Percentiles rank a stretch among this genome's conserved stretches.
phyloP scores from a whole-genome alignment of 768 basidiomycete genomes.

The Cantharellus cinnabarinus region DNA sequence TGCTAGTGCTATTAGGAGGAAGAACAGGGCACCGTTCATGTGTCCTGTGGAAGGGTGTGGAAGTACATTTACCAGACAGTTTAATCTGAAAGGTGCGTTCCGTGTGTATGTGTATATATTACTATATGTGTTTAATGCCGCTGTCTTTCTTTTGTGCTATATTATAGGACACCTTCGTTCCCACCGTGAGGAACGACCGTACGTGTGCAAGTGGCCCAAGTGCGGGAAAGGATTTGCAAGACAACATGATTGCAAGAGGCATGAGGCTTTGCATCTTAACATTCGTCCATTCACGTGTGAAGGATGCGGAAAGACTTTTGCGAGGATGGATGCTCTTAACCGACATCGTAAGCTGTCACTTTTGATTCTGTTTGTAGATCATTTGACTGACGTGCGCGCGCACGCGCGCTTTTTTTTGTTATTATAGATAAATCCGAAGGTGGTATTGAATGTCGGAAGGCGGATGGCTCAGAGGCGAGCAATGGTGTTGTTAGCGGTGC shows the following conservation, averaged over 20 bases:
- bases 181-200: slow-evolving; percentile 88
- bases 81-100: slow-evolving; percentile 64
- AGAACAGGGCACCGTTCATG: slow-evolving; percentile 70
- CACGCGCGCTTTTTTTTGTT: neutral
- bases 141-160: slow-evolving; percentile 1
- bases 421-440: slow-evolving; percentile 50
- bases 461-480: neutral
- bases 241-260: slow-evolving; percentile 92
- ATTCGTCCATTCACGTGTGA: slow-evolving; percentile 84
- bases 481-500: neutral
- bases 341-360: slow-evolving; percentile 51
- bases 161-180: slow-evolving; percentile 71
- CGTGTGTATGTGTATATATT: neutral
- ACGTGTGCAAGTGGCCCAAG: slow-evolving; percentile 86
- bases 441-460: slow-evolving; percentile 48
- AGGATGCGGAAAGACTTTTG: slow-evolving; percentile 84
- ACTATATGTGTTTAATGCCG: slow-evolving; percentile 8
- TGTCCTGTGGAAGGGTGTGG: slow-evolving; percentile 71
- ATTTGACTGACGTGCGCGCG: neutral
- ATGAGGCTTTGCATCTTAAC: slow-evolving; percentile 86
- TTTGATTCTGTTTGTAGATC: neutral
- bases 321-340: slow-evolving; percentile 85
- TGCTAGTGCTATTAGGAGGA: slow-evolving; percentile 67
- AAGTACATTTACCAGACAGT: slow-evolving; percentile 78
- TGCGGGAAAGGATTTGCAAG: slow-evolving; percentile 87